These are phyloP conservation scores for Galerina marginata DNA, from an alignment of 768 basidiomycete species.

Conservation along the genomic window DNA sequence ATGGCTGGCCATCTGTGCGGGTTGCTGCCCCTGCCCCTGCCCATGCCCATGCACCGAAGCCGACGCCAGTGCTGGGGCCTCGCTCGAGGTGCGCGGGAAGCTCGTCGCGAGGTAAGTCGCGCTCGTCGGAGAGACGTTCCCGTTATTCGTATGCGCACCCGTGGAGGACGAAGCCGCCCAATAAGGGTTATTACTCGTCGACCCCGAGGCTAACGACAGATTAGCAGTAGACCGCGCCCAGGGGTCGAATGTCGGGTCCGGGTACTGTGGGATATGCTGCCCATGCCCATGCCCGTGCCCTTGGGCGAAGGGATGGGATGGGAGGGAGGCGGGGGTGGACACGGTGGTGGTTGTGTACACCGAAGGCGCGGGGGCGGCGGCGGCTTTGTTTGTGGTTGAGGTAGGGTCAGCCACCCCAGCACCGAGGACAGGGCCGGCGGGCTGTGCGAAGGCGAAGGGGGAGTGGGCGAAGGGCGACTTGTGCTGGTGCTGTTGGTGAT, in stretches of 20 bases:
- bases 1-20: too few relatives aligned
- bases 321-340: too few relatives aligned
- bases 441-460: constrained; percentile 9
- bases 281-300: not conserved
- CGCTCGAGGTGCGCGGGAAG: not conserved
- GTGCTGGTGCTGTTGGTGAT: constrained; percentile 26
- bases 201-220: not conserved
- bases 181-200: constrained; percentile 10
- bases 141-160: not conserved
- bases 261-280: constrained; percentile 10
- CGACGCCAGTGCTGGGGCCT: too few relatives aligned
- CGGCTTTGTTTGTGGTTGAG: constrained; percentile 10
- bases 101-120: constrained; percentile 1
- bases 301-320: too few relatives aligned
- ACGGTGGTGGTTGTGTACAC: too few relatives aligned
- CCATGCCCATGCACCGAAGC: too few relatives aligned
- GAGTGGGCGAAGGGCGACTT: constrained; percentile 21
- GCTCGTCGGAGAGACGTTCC: not conserved
- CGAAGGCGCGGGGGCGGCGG: not conserved
- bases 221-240: constrained; percentile 10
- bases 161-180: not conserved
- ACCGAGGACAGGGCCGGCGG: not conserved
- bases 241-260: constrained; percentile 20
- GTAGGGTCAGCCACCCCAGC: not conserved
- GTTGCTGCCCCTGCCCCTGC: too few relatives aligned